Evolutionary conservation across 768 basidiomycete species (phyloP), one percentile per base, ranked within the genome.

Genomic region (Tricholoma hemisulphureum): DNA sequence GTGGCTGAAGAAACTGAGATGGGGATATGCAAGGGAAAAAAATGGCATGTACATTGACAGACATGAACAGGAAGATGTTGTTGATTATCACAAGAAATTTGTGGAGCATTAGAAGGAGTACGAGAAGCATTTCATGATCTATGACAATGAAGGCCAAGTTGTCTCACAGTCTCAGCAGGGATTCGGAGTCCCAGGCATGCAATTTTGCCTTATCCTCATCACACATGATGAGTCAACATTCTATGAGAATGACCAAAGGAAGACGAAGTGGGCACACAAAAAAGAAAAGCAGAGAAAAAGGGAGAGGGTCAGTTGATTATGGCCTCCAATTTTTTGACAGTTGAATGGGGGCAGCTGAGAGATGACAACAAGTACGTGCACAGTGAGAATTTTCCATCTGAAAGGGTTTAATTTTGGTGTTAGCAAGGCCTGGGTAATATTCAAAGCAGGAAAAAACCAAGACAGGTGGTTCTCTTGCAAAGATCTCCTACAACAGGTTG

Each of bases 31-130:
- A 23, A 45, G 4, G 41, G 14, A 45, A 23, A 45, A 14, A 45
- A 45, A 18, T 45, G 41, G 41, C 23, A 45, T n/a, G n/a, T n/a
- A n/a, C n/a, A n/a, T n/a, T n/a, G n/a, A n/a, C n/a, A n/a, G n/a
- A n/a, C n/a, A n/a, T 45, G 41, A 76, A 49, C 39, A 66, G 0
- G 64, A 66, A 28, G 76, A 78, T 68, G 72, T 78, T 18, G 69
- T 74, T 0, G 53, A 59, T 14, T 77, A 78, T 53, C 61, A 64
- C 1, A 59, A 70, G 7, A 54, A 58, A 18, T 71, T 71, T 49
- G 31, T 71, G 5, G n/a, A 63, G 41, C 55, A 61, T 2, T 70
- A 64, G 64, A 64, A 63, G 21, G 58, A 67, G 8, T 69, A 71
- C 53, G 61, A 67, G 18, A 59, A 57, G 60, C n/a, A n/a, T n/a